These are phyloP conservation scores for Saccharomyces hybrid DNA, from an alignment of 1,139 yeast species.

Conservation along the genomic window DNA sequence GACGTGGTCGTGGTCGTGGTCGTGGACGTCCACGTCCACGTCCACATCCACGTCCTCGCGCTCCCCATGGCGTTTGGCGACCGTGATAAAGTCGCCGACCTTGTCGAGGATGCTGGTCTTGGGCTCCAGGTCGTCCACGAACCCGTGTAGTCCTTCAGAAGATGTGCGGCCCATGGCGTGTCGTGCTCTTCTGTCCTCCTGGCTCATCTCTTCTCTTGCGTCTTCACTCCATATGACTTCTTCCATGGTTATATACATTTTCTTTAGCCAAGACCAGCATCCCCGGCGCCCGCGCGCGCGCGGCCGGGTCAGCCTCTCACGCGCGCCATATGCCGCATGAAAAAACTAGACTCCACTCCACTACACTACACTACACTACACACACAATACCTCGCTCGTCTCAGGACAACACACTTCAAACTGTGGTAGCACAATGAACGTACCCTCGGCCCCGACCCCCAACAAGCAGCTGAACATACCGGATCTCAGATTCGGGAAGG, in stretches of 20 bases:
- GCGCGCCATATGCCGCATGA: not conserved
- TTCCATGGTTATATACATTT: not conserved
- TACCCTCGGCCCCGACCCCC: not conserved
- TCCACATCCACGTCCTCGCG: constrained; percentile 10
- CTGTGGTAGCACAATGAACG: not conserved
- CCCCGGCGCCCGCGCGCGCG: not conserved
- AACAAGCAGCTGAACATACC: constrained; percentile 7
- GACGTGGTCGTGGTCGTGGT: not conserved
- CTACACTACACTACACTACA: not conserved
- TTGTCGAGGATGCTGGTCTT: constrained; percentile 29
- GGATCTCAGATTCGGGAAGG: constrained; percentile 3
- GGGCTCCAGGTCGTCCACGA: constrained; percentile 13
- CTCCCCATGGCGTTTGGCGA: not conserved
- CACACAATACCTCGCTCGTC: not conserved
- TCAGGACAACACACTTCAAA: not conserved
- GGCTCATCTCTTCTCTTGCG: not conserved
- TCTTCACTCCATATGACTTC: not conserved
- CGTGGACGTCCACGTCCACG: not conserved
- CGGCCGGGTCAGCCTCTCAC: not conserved
- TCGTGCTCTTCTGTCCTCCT: not conserved
- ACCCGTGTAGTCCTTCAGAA: constrained; percentile 1
- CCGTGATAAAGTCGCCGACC: constrained; percentile 15
- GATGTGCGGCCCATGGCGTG: not conserved
- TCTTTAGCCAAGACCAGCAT: constrained; percentile 6
- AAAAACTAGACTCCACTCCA: not conserved